A percentile compares a stretch with the other conserved stretches of the same genome.
phyloP scores from a whole-genome alignment of 495 filamentous ascomycete genomes.

The Staphylotrichum longicolle region DNA sequence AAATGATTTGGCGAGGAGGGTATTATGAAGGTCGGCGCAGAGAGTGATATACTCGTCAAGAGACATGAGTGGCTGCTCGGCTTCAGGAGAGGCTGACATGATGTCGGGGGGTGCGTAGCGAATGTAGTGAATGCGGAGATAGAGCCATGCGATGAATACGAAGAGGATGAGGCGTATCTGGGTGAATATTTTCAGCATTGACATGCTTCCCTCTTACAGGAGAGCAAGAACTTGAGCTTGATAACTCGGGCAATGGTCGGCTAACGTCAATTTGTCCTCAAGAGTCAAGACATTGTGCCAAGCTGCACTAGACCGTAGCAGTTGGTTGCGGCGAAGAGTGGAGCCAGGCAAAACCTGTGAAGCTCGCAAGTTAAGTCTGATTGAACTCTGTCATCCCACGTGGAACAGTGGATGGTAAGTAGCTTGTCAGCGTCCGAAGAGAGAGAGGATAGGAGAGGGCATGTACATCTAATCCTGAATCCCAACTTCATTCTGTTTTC shows the following conservation, averaged over 20 bases:
- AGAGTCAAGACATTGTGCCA: not conserved
- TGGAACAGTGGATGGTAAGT: no score
- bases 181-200: conserved; percentile 3
- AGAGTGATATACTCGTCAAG: conserved; percentile 9
- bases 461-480: no score
- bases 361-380: no score
- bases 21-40: conserved; percentile 11
- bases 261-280: no score
- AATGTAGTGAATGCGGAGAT: not conserved
- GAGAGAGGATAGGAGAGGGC: no score
- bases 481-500: no score
- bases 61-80: not conserved
- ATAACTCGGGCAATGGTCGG: not conserved
- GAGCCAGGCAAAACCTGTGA: no score
- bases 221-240: conserved; percentile 7
- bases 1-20: conserved; percentile 2
- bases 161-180: not conserved
- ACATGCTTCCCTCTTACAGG: not conserved
- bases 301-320: no score
- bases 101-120: not conserved
- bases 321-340: no score
- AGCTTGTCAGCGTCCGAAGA: no score
- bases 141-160: not conserved
- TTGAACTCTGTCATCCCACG: no score
- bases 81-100: not conserved